Conservation (phyloP, 306 rosid genomes). For the Hippophae gyantsensis region DNA sequence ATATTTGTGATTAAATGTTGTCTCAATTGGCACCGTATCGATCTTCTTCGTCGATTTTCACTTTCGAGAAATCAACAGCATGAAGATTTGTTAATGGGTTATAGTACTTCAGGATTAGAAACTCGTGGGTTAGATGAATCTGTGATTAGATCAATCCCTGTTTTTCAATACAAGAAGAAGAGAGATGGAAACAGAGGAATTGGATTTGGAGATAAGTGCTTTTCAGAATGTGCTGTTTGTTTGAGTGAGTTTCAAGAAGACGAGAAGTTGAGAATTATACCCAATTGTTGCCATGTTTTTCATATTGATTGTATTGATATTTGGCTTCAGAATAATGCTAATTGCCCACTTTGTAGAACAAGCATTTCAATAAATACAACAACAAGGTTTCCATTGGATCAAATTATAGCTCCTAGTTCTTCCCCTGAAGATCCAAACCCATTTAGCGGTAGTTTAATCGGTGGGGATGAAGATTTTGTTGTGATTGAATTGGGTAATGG, state of each 20-base stretch:
- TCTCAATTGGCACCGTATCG: conserved; percentile 91
- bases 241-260: conserved; percentile 65
- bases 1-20: conserved; percentile 95
- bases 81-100: conserved; percentile 24
- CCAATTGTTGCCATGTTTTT: conserved; percentile 69
- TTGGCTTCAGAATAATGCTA: conserved; percentile 86
- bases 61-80: conserved; percentile 36
- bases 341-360: conserved; percentile 91
- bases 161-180: conserved; percentile 49
- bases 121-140: conserved; percentile 71
- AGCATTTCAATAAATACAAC: conserved; percentile 39
- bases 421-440: conserved; percentile 32
- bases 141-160: conserved; percentile 67
- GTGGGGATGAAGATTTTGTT: conserved; percentile 51
- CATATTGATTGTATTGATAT: conserved; percentile 94
- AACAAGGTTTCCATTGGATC: conserved; percentile 32
- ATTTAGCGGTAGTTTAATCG: conserved; percentile 12
- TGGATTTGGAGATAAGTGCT: conserved; percentile 13
- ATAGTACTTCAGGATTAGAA: conserved; percentile 25
- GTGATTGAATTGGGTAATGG: conserved; percentile 61
- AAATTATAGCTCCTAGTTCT: conserved; percentile 30
- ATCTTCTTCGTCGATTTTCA: conserved; percentile 60
- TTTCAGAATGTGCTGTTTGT: conserved; percentile 81
- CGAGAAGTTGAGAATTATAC: conserved; percentile 75
- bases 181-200: conserved; percentile 12